Percentiles rank a stretch among this genome's conserved stretches.
These are phyloP conservation scores for Coelastrella sp. DNA, from an alignment of 139 green algal species.

Conservation along the genomic window DNA sequence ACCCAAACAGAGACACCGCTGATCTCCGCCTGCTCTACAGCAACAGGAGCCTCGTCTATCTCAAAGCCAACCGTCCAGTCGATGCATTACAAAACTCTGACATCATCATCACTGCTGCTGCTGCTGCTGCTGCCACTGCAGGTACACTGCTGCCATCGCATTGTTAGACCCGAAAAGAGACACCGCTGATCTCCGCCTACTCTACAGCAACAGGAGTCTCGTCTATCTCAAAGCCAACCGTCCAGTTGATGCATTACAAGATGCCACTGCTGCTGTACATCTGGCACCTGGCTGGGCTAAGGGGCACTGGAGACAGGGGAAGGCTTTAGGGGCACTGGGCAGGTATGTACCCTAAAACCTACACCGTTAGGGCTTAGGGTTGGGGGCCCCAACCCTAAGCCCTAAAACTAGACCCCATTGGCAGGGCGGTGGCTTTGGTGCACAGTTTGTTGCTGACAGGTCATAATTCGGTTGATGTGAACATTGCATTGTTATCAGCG, in stretches of 20 bases:
- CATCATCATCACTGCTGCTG: neutral
- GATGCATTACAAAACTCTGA: neutral
- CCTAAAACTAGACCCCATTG: too few relatives aligned
- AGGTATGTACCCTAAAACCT: neutral
- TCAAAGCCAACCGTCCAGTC: neutral
- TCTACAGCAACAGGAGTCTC: constrained; percentile 13
- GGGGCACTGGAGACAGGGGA: constrained; percentile 16
- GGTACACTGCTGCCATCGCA: constrained; percentile 15
- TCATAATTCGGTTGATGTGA: too few relatives aligned
- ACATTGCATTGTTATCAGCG: too few relatives aligned
- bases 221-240: neutral
- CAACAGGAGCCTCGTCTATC: neutral
- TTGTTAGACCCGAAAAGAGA: neutral
- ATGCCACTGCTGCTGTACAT: constrained; percentile 2
- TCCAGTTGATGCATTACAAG: neutral
- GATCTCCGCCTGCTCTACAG: constrained; percentile 3
- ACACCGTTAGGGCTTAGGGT: too few relatives aligned
- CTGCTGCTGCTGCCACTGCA: constrained; percentile 17
- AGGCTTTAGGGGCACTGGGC: neutral
- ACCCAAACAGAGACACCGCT: neutral
- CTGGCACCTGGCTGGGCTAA: constrained; percentile 25
- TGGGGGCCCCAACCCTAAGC: too few relatives aligned
- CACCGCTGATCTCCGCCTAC: neutral
- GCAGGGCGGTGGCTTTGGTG: too few relatives aligned
- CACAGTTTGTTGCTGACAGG: too few relatives aligned